Evolutionary conservation across 306 rosid species (phyloP), one percentile per base, ranked within the genome.

Genomic region (Phaseolus lunatus): DNA sequence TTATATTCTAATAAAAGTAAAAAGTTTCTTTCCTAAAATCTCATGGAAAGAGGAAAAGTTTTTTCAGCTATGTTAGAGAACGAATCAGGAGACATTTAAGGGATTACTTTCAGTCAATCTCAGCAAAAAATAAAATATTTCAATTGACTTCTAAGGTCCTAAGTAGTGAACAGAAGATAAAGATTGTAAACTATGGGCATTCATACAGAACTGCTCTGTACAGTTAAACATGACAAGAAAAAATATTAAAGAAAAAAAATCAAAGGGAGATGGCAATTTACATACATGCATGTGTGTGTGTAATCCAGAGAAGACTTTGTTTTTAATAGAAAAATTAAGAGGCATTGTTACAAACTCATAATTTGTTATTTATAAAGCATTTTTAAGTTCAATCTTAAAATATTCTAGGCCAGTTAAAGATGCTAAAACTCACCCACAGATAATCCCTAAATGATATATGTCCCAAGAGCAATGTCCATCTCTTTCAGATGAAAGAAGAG

Each of bases 391-490:
- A 58, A 5, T 31, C 18, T 48, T 47, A 13, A 53, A 56, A 37
- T 23, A 37, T 23, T 2, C 20, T 37, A 63, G 16, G 43, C 27
- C 43, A 29, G 49, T 41, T 47, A 65, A 18, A 45, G 57, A 80
- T 71, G 73, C 58, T 72, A 43, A 65, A 76, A 64, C 18, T 66
- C 77, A 67, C 47, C 5, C 33, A 58, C 43, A 29, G 37, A 65
- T 63, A 80, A 59, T 65, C 67, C 75, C 39, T 35, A 59, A 37
- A 37, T 65, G 57, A 48, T 65, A 75, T 22, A 66, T 35, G 22
- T 50, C 66, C 48, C 65, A 77, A 18, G 35, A 63, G 70, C 45
- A 76, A 26, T 81, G 64, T 71, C 79, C 39, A 45, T 33, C 53
- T 23, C 68, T 48, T 79, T 72, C 47, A 29, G 75, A 31, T 59